Base-by-base conservation (phyloP, 805 yeast genomes). In the Grigorovia jiainica region DNA sequence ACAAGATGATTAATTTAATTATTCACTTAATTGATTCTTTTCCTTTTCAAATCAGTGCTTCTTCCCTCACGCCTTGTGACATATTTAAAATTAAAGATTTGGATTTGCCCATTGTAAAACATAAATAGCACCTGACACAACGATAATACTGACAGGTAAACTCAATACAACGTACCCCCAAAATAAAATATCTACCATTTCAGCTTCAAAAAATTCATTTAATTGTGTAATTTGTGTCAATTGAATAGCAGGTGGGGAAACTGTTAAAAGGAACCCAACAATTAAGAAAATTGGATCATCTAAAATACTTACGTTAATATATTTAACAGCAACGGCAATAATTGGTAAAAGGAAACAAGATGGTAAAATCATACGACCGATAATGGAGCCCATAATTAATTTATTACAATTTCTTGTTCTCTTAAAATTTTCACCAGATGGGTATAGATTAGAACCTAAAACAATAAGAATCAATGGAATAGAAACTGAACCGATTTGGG, bases 201-300 rank as follows among this genome's bases (percentile, higher is more conserved):
- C 94, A 53, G 75, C 78, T 56, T 83, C 89, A 59, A 75, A 83
- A 36, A 82, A 68, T 50, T 77, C 80, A 57, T 83, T 83, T 52
- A 83, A 65, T 55, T 82, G 90, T 42, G 87, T 81, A 47, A 83
- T 83, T 57, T 83, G 94, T 19, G 87, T 79, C 43, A 83, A 66
- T 61, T 83, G 94, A 49, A 83, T 82, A 4, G 90, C 92, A 2
- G 94, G 92, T 3, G 94, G 92, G 1, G 87, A 75, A 3, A 82
- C 75, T 1, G 89, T 82, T 47, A 83, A 70, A 24, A 83, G 70
- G 54, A 83, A 83, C 9, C 86, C 78, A 34, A 84, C 89, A 46
- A 83, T 76, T 52, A 83, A 65, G 53, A 83, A 83, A 34, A 83
- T 83, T 30, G 94, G 94, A 58, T 83, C 94, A 57, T 80, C 87